A percentile compares a stretch with the other conserved stretches of the same genome.
phyloP scores from a whole-genome alignment of 139 green algal genomes.

The Coelastrella sp. region DNA sequence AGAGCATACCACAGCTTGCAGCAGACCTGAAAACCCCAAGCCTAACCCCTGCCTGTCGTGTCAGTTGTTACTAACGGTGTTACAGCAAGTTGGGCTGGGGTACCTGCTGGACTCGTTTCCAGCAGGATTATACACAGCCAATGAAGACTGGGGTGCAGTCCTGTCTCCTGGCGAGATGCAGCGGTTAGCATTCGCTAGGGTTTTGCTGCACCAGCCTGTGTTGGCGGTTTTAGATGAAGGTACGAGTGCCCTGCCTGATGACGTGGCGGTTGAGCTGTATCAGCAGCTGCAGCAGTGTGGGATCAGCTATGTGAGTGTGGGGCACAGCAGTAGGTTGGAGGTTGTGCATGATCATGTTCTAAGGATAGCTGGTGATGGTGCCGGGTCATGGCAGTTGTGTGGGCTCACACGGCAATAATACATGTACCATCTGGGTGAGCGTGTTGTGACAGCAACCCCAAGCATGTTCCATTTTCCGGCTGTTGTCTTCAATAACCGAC shows the following conservation, averaged over 20 bases:
- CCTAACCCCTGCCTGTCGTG: not conserved
- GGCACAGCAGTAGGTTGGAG: conserved; percentile 32
- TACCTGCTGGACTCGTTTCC: conserved; percentile 15
- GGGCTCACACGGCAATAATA: not conserved
- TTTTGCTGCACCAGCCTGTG: conserved; percentile 60
- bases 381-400: conserved; percentile 18
- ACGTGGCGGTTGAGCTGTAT: conserved; percentile 49
- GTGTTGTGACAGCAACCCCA: too few species aligned
- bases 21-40: not conserved
- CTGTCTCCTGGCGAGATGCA: conserved; percentile 79
- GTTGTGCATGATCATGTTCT: conserved; percentile 24
- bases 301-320: conserved; percentile 55
- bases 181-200: conserved; percentile 66
- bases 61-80: not conserved
- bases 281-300: conserved; percentile 40
- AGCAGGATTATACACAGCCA: not conserved
- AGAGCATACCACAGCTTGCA: not conserved
- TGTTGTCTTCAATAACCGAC: too few species aligned
- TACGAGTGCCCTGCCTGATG: conserved; percentile 56
- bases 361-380: conserved; percentile 36
- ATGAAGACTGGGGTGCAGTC: conserved; percentile 41
- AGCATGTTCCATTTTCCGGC: too few species aligned
- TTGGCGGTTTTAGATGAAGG: conserved; percentile 73
- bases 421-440: too few species aligned
- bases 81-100: not conserved